Conservation (phyloP, 1,284 basidiomycete genomes). For the Leccinum griseonigrum region DNA sequence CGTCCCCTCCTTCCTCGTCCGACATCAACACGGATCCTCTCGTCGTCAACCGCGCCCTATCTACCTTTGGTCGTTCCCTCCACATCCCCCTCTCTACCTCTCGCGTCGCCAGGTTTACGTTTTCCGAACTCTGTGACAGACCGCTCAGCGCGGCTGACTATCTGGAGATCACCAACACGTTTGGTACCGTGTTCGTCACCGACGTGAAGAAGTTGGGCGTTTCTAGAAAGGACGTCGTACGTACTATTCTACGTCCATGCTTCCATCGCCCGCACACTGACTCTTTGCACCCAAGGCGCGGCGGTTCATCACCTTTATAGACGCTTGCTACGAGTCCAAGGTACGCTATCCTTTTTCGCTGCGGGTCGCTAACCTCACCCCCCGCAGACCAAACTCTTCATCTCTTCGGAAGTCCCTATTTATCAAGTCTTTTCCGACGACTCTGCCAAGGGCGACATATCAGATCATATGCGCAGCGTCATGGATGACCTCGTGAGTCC, state of each 20-base stretch:
- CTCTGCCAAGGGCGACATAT: slow-evolving; percentile 43
- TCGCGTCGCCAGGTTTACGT: slow-evolving; percentile 84
- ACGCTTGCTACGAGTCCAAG: slow-evolving; percentile 93
- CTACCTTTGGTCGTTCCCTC: slow-evolving; percentile 88
- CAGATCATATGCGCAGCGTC: slow-evolving; percentile 82
- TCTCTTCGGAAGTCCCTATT: slow-evolving; percentile 88
- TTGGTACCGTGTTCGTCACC: slow-evolving; percentile 85
- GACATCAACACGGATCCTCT: slow-evolving; percentile 45
- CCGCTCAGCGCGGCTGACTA: slow-evolving; percentile 96
- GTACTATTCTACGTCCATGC: neutral
- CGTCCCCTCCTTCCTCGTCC: slow-evolving; percentile 41
- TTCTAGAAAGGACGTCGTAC: slow-evolving; percentile 82
- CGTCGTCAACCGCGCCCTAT: slow-evolving; percentile 64
- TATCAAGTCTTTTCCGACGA: slow-evolving; percentile 85
- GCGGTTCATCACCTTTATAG: slow-evolving; percentile 97
- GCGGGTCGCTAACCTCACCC: neutral
- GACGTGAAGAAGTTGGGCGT: slow-evolving; percentile 90
- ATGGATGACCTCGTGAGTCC: slow-evolving; percentile 84
- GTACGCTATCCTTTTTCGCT: slow-evolving; percentile 34
- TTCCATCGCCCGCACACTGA: neutral
- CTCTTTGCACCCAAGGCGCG: slow-evolving; percentile 57
- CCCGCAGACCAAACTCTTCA: slow-evolving; percentile 79
- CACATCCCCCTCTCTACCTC: slow-evolving; percentile 77
- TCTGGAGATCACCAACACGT: slow-evolving; percentile 87
- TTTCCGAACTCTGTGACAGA: slow-evolving; percentile 85